These are phyloP conservation scores for Trichoderma breve DNA, from an alignment of 2,329 filamentous ascomycete genomes.

Conservation along the genomic window DNA sequence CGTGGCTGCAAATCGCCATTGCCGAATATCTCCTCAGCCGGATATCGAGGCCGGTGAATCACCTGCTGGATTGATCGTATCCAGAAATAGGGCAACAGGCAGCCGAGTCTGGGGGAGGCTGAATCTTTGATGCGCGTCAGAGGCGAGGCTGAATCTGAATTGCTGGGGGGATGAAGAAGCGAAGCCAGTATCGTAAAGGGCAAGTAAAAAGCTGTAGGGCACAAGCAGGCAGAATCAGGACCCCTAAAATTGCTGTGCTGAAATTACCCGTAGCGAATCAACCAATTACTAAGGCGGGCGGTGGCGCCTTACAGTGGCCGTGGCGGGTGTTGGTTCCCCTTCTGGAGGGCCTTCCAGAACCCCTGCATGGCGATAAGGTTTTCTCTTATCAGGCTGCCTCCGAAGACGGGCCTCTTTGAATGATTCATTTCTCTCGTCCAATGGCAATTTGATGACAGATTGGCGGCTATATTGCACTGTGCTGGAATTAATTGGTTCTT, in stretches of 20 bases:
- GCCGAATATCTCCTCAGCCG: neutral
- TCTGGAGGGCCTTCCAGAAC: neutral
- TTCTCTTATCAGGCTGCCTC: neutral
- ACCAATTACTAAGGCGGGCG: neutral
- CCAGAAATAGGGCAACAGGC: neutral
- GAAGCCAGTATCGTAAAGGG: neutral
- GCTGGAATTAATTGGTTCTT: neutral
- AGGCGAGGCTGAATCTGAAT: constrained; percentile 2
- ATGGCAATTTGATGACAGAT: neutral
- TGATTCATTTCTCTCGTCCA: neutral
- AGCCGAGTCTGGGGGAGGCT: neutral
- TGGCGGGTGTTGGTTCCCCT: neutral
- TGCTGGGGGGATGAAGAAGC: neutral
- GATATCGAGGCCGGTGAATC: neutral
- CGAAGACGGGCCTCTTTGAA: neutral
- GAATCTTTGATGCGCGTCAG: neutral
- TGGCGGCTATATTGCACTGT: neutral
- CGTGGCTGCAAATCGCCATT: neutral
- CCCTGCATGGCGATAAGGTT: constrained; percentile 1
- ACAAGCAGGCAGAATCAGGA: neutral
- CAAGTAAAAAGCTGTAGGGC: neutral
- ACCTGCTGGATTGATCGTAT: neutral
- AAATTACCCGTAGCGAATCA: neutral
- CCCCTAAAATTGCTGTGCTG: neutral
- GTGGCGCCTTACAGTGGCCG: constrained; percentile 3